These are phyloP conservation scores for Colletotrichum theobromicola DNA, from an alignment of 2,329 filamentous ascomycete species.

Conservation along the genomic window DNA sequence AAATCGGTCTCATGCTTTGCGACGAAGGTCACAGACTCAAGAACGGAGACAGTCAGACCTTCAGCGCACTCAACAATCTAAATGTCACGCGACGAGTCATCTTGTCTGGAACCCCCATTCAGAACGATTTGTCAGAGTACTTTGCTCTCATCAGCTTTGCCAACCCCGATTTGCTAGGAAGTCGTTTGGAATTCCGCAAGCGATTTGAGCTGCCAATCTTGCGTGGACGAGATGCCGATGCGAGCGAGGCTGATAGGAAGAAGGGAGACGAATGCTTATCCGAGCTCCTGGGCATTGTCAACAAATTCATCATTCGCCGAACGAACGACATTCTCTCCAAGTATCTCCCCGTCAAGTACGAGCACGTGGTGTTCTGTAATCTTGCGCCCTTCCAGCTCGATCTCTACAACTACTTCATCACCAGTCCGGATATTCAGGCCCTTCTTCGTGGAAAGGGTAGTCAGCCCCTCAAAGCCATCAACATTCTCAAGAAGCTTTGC, in stretches of 20 bases:
- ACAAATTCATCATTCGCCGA: constrained; percentile 97
- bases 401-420: constrained; percentile 97
- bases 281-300: constrained; percentile 85
- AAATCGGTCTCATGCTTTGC: constrained; percentile 91
- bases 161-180: constrained; percentile 90
- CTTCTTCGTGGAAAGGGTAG: constrained; percentile 92
- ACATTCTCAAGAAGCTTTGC: constrained; percentile 96
- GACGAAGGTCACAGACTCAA: constrained; percentile 97
- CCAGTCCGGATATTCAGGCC: constrained; percentile 91
- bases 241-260: constrained; percentile 80
- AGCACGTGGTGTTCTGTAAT: constrained; percentile 98
- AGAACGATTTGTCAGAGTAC: constrained; percentile 98
- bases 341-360: constrained; percentile 97
- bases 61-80: constrained; percentile 85
- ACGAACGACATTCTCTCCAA: constrained; percentile 99
- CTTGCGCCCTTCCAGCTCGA: constrained; percentile 90
- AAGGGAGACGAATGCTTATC: constrained; percentile 83
- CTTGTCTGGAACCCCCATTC: constrained; percentile 94
- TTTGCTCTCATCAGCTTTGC: constrained; percentile 96
- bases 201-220: constrained; percentile 93
- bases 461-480: constrained; percentile 95
- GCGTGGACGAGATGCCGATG: constrained; percentile 87
- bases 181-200: constrained; percentile 89
- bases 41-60: constrained; percentile 95
- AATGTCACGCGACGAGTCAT: constrained; percentile 94